These are phyloP conservation scores for Sordaria brevicollis DNA, from an alignment of 495 filamentous ascomycete genomes.

Conservation along the genomic window DNA sequence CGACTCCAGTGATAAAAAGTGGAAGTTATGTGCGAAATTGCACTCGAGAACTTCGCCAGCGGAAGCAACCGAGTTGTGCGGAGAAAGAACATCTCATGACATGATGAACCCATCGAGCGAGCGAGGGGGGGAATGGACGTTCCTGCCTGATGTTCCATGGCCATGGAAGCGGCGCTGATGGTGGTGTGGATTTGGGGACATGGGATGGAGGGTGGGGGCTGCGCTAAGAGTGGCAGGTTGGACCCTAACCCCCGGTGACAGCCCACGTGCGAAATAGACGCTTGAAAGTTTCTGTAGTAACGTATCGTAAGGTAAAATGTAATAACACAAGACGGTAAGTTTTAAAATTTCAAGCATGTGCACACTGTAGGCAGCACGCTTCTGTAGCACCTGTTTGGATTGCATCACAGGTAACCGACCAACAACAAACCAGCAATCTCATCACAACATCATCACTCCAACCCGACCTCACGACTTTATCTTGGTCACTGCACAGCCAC, in stretches of 20 bases:
- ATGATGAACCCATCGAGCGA: neutral
- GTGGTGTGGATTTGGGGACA: neutral
- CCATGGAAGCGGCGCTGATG: neutral
- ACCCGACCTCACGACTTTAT: neutral
- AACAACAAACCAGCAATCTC: neutral
- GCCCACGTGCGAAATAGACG: neutral
- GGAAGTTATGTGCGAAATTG: neutral
- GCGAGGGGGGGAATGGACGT: neutral
- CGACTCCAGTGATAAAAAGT: neutral
- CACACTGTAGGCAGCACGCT: neutral
- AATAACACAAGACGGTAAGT: neutral
- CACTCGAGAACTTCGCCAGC: neutral
- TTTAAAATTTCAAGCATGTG: neutral
- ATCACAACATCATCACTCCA: neutral
- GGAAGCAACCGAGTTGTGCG: neutral
- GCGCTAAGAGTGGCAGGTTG: neutral
- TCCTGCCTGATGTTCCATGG: neutral
- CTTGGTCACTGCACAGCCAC: neutral
- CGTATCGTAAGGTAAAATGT: neutral
- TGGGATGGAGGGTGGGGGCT: neutral
- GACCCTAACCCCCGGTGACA: neutral
- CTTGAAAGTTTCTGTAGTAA: neutral
- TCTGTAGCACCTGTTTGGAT: neutral
- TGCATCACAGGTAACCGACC: neutral
- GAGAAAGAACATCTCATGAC: neutral